A percentile compares a stretch with the other conserved stretches of the same genome.
Evolutionary conservation across 352 stramenopile genomes (phyloP).

Genomic region (Thalassiosira mediterranea): DNA sequence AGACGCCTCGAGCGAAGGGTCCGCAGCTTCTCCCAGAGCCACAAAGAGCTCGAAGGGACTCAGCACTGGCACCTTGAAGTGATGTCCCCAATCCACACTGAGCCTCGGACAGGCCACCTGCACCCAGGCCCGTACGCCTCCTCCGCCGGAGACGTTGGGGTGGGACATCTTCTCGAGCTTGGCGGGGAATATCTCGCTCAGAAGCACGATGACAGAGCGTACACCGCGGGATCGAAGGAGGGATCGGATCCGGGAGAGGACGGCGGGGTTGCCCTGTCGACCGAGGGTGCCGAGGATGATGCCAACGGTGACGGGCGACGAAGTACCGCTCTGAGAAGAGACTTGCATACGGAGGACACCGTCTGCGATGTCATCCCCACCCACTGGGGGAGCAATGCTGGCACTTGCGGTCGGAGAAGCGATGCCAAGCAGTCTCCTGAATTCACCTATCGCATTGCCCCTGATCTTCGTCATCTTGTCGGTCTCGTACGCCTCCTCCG

Average conservation of each 20-base stretch:
- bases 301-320: slow-evolving; percentile 87
- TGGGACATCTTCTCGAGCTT: slow-evolving; percentile 72
- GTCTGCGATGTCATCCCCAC: slow-evolving; percentile 36
- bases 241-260: slow-evolving; percentile 92
- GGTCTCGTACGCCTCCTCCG: slow-evolving; percentile 96
- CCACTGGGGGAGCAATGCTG: not conserved
- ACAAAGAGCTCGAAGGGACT: slow-evolving; percentile 98
- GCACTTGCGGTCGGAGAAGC: not conserved
- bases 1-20: slow-evolving; percentile 26
- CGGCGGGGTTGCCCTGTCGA: slow-evolving; percentile 95
- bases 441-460: slow-evolving; percentile 64
- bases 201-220: slow-evolving; percentile 92
- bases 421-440: slow-evolving; percentile 25
- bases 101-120: slow-evolving; percentile 98
- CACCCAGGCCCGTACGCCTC: slow-evolving; percentile 93
- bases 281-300: slow-evolving; percentile 98
- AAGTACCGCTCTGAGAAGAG: not conserved
- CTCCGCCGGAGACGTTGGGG: slow-evolving; percentile 12
- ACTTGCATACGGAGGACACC: slow-evolving; percentile 11
- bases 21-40: slow-evolving; percentile 85
- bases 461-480: slow-evolving; percentile 94
- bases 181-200: slow-evolving; percentile 96
- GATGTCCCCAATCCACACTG: slow-evolving; percentile 98
- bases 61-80: slow-evolving; percentile 94
- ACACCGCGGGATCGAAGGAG: slow-evolving; percentile 89